Base-by-base conservation (phyloP, 2,329 filamentous ascomycete species). In the Neodidymelliopsis sp. region DNA sequence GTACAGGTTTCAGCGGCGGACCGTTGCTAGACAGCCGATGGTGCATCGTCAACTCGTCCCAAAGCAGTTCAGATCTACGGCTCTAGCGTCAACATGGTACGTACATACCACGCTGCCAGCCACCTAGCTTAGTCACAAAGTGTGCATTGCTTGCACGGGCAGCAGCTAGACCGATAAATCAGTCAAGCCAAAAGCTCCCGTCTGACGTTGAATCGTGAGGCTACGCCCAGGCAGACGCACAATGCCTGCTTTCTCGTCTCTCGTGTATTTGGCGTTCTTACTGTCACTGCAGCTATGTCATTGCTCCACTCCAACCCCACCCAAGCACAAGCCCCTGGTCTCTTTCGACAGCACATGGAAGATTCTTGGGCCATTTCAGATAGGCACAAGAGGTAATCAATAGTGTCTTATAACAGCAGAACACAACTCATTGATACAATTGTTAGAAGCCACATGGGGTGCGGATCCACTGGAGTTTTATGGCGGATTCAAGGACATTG, bases 321-420 rank as follows among this genome's bases (percentile, higher is more conserved):
- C 62, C 54, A 55, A 46, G 59, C 31, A 56, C 40, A 34, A 47
- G 38, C 40, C 60, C 30, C 30, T 62, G 31, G 51, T 74, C 39
- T 56, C 62, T 22, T 72, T 76, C 56, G 71, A 63, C 37, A 56
- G 56, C 27, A 60, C 67, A 36, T 84, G 81, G 81, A 67, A 82
- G 41, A 59, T 82, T 16, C 71, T 85, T 16, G 83, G 82, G 3
- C 83, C 82, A 6, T 85, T 84, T 58, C 77, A 80, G 54, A 78
- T 81, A 46, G 83, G 83, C 51, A 85, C 81, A 44, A 73, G 82
- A 79, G 81, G 81, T 79, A 75, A 61, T 75, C 50, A 33, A 30
- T 27, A 13, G 15, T 38, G 33, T 13, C 13, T 39, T 35, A 24
- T 41, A 18, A 20, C 33, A 38, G 34, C 20, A 34, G 22, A 36